Conservation (phyloP, 148 eudicot species). For the Hydrangea macrophylla region DNA sequence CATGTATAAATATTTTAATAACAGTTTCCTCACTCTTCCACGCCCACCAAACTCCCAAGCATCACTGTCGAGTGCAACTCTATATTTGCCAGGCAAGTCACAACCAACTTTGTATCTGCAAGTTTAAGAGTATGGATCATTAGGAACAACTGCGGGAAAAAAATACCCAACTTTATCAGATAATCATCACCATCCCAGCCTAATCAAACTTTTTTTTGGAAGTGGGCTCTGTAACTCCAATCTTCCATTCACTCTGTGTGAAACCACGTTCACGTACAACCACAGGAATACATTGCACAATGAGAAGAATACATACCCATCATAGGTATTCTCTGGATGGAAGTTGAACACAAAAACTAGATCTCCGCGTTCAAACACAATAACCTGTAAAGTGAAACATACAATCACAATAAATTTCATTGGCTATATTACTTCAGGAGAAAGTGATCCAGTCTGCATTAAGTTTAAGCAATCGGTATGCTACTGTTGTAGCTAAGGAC, state of each 20-base stretch:
- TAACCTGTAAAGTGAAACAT: conserved; percentile 51
- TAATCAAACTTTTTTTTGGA: background rate
- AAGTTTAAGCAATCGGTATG: too few relatives aligned
- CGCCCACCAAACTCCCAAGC: conserved; percentile 89
- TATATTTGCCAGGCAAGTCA: conserved; percentile 95
- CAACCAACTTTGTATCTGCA: conserved; percentile 94
- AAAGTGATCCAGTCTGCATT: too few relatives aligned
- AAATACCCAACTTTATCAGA: background rate
- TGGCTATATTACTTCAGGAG: too few relatives aligned
- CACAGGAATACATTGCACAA: background rate
- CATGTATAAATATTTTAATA: background rate
- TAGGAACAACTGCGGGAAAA: background rate
- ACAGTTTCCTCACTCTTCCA: conserved; percentile 73
- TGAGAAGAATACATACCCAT: conserved; percentile 52
- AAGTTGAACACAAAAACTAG: conserved; percentile 95
- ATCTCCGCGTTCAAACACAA: conserved; percentile 94
- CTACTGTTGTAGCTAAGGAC: too few relatives aligned
- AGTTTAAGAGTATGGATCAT: conserved; percentile 9
- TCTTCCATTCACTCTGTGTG: background rate
- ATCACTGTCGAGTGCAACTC: conserved; percentile 95
- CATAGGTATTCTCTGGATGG: conserved; percentile 82
- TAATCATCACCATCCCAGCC: background rate
- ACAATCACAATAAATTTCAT: background rate
- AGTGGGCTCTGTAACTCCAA: background rate
- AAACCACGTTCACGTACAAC: conserved; percentile 2